Evolutionary conservation across 495 filamentous ascomycete genomes (phyloP), one percentile per base, ranked within the genome.

Genomic region (Podospora appendiculata): DNA sequence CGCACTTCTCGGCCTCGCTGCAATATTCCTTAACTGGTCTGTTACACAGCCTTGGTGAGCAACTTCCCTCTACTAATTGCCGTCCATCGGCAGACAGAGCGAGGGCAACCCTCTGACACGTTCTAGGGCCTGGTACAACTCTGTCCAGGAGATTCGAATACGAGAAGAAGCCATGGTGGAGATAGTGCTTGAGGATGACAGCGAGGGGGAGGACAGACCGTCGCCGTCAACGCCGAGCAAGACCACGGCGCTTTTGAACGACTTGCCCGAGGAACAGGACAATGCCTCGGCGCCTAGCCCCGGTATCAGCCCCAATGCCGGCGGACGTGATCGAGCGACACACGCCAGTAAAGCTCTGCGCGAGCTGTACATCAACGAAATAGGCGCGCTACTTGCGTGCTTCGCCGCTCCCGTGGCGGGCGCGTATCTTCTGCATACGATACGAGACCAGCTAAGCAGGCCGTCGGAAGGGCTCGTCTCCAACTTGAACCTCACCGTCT

Each of bases 401-500:
- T 95, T 98, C 60, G 42, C 87, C 32, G 86, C 86, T 32, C 93
- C 93, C 0, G 48, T 88, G 3, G 65, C 90, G 3, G 88, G 87
- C 14, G 85, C 90, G 43, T 90, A 81, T 70, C 73, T 96, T 17
- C 74, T 96, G 4, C 88, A 94, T 62, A 70, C 73, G 1, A 84
- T 94, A 45, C 79, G 91, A 12, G 73, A 71, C 17, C 84, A 88
- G 42, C 80, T 97, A 8, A 90, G 86, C 2, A 78, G 86, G 13
- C 90, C 87, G 0, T 89, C 88, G 0, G 90, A 93, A 65, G 87
- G 89, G 3, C 73, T 95, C 12, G 86, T 96, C 13, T 94, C 89
- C 3, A 85, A 93, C 62, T 93, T 89, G 68, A 95, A 96, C 67
- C 77, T 98, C 47, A 90, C 86, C n/a, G 88, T 97, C 55, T 97